Conservation (phyloP, 179 eudicot genomes). For the Corrigiola litoralis region DNA sequence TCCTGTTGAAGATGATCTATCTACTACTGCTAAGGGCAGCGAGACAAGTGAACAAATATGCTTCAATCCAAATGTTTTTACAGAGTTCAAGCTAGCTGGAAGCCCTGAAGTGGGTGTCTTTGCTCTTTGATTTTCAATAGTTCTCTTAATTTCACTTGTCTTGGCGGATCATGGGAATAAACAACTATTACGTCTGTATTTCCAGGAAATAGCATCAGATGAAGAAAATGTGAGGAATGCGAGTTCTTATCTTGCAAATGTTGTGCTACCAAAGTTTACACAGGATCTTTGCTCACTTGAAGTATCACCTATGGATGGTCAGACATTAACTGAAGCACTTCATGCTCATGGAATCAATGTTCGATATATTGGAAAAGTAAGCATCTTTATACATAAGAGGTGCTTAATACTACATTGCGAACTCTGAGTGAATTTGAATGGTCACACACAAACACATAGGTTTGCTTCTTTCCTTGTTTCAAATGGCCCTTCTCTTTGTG, state of each 20-base stretch:
- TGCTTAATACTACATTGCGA: too few species aligned
- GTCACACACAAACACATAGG: not conserved
- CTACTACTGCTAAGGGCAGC: conserved; percentile 29
- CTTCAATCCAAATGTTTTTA: conserved; percentile 92
- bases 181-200: conserved; percentile 1
- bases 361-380: conserved; percentile 92
- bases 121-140: not conserved
- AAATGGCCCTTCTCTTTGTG: not conserved
- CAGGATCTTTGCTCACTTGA: conserved; percentile 93
- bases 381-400: conserved; percentile 14
- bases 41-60: conserved; percentile 39
- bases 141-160: not conserved
- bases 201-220: conserved; percentile 87
- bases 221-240: conserved; percentile 83
- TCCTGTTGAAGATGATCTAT: conserved; percentile 30
- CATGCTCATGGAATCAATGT: conserved; percentile 98
- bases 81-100: conserved; percentile 88
- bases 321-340: conserved; percentile 93
- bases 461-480: not conserved
- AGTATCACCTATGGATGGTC: conserved; percentile 99
- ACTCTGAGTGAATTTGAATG: not conserved
- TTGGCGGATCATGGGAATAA: not conserved
- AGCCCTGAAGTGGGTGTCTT: conserved; percentile 51
- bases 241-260: conserved; percentile 59
- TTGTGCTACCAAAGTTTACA: conserved; percentile 68